phyloP scores from a whole-genome alignment of 345 rosid species.

The Eucalyptus fibrosa region DNA sequence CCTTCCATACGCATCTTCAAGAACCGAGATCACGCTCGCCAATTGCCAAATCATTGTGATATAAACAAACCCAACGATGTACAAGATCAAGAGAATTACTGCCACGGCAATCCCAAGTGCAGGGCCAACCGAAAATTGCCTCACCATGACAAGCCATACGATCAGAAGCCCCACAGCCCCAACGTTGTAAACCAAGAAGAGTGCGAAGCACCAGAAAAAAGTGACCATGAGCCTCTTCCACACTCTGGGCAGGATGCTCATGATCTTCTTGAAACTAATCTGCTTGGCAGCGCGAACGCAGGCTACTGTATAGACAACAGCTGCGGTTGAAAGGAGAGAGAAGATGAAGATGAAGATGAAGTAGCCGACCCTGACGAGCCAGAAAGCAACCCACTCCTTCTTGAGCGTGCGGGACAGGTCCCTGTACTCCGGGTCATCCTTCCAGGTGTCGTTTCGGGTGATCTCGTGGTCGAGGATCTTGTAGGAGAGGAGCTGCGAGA shows the following conservation, averaged over 20 bases:
- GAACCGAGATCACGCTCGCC: conserved; percentile 39
- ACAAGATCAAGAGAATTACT: not conserved
- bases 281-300: conserved; percentile 20
- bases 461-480: not conserved
- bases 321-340: conserved; percentile 40
- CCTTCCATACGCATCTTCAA: conserved; percentile 33
- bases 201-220: conserved; percentile 11
- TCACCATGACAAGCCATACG: not conserved
- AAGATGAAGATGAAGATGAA: conserved; percentile 9
- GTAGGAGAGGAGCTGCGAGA: conserved; percentile 16
- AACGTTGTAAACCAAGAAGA: conserved; percentile 1
- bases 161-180: not conserved
- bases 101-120: not conserved
- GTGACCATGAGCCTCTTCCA: conserved; percentile 46
- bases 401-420: conserved; percentile 7
- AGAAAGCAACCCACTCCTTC: not conserved
- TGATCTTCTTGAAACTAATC: conserved; percentile 16
- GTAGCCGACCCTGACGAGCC: conserved; percentile 18
- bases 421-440: not conserved
- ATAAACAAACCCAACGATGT: conserved; percentile 14
- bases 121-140: no score
- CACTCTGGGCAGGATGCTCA: conserved; percentile 34
- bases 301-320: conserved; percentile 47
- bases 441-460: not conserved
- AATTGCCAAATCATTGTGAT: conserved; percentile 27